Conservation (phyloP, 2,329 filamentous ascomycete species). For the Colletotrichum endophyticum region DNA sequence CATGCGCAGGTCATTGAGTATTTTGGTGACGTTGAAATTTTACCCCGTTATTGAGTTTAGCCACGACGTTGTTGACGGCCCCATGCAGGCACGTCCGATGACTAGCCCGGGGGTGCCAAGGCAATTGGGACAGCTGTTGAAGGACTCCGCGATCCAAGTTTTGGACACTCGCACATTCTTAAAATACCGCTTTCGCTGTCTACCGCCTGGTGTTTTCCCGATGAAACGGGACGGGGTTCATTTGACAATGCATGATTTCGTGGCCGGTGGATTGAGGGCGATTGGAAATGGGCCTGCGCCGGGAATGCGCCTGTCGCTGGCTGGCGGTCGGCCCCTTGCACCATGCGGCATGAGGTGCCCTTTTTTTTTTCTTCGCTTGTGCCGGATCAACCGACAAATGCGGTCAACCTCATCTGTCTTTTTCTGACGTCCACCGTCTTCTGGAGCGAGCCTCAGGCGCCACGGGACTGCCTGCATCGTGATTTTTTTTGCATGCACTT, state of each 20-base stretch:
- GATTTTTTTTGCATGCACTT: neutral
- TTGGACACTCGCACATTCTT: neutral
- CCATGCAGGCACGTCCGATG: neutral
- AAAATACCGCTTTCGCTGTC: neutral
- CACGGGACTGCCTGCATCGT: neutral
- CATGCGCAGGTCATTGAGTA: neutral
- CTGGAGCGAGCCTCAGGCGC: neutral
- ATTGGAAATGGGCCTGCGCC: slow-evolving; percentile 3
- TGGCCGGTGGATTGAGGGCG: neutral
- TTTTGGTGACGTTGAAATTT: neutral
- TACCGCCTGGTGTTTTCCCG: neutral
- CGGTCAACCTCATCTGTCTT: slow-evolving; percentile 14
- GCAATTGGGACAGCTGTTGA: neutral
- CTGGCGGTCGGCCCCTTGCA: slow-evolving; percentile 5
- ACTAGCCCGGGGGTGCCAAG: neutral
- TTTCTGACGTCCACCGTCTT: slow-evolving; percentile 8
- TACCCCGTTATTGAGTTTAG: neutral
- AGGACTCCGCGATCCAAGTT: neutral
- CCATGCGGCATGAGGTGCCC: slow-evolving; percentile 1
- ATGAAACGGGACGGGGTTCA: neutral
- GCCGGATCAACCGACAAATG: slow-evolving; percentile 20
- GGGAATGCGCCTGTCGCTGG: slow-evolving; percentile 10
- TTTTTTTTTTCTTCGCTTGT: neutral
- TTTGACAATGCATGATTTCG: slow-evolving; percentile 5
- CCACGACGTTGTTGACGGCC: neutral